phyloP scores from a whole-genome alignment of 2,329 filamentous ascomycete genomes.

The Fusarium drepaniforme region DNA sequence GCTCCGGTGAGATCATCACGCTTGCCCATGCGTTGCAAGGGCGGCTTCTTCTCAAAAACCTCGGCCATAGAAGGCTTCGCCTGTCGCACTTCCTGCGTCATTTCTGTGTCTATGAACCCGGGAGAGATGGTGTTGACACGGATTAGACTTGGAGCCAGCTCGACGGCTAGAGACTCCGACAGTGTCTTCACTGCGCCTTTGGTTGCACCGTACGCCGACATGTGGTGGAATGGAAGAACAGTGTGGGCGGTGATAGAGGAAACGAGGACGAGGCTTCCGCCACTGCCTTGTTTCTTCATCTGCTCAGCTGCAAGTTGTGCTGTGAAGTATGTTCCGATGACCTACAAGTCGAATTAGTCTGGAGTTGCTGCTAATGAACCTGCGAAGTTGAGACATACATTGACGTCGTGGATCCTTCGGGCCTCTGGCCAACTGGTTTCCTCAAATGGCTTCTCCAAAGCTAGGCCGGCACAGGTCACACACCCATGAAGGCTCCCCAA shows the following conservation, averaged over 20 bases:
- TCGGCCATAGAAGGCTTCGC: slow-evolving; percentile 46
- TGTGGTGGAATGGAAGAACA: slow-evolving; percentile 12
- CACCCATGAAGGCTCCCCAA: slow-evolving; percentile 43
- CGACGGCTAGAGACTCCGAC: slow-evolving; percentile 49
- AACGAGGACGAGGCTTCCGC: slow-evolving; percentile 51
- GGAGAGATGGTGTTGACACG: slow-evolving; percentile 53
- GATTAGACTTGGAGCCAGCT: slow-evolving; percentile 50
- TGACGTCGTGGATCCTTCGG: slow-evolving; percentile 53
- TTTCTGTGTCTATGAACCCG: slow-evolving; percentile 51
- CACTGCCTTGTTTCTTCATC: slow-evolving; percentile 50
- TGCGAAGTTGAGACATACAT: slow-evolving; percentile 44
- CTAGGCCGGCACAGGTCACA: slow-evolving; percentile 51
- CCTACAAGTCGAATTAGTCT: slow-evolving; percentile 35
- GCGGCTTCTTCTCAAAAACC: slow-evolving; percentile 50
- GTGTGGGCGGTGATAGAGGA: slow-evolving; percentile 17
- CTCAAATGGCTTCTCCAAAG: slow-evolving; percentile 56
- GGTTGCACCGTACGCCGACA: slow-evolving; percentile 54
- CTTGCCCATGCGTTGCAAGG: slow-evolving; percentile 52
- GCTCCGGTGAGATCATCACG: slow-evolving; percentile 56
- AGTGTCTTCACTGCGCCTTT: slow-evolving; percentile 55
- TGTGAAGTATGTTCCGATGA: slow-evolving; percentile 55
- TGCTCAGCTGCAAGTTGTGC: slow-evolving; percentile 53
- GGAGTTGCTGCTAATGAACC: neutral
- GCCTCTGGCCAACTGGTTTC: slow-evolving; percentile 56
- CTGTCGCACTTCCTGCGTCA: slow-evolving; percentile 45